Evolutionary conservation across 306 rosid genomes (phyloP).

Genomic region (Vigna nakashimae): DNA sequence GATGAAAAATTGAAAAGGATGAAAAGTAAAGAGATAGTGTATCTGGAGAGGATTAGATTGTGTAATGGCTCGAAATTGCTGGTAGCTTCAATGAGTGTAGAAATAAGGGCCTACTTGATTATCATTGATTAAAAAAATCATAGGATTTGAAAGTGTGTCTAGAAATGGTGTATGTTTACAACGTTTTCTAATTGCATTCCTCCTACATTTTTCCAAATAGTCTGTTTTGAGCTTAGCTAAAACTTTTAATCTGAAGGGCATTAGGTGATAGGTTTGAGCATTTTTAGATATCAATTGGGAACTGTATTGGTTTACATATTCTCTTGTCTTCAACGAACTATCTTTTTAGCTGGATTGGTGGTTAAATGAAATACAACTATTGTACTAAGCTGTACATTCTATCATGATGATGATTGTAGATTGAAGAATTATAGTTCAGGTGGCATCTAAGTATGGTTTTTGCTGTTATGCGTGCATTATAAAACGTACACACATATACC

Average conservation of each 20-base stretch:
- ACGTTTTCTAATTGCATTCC: background rate
- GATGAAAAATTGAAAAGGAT: background rate
- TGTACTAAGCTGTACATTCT: background rate
- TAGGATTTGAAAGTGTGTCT: background rate
- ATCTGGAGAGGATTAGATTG: background rate
- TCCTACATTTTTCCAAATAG: background rate
- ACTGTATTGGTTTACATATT: background rate
- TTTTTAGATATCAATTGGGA: too few species aligned
- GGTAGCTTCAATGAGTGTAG: background rate
- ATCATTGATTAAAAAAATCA: background rate
- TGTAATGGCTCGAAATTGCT: background rate
- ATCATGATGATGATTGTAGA: background rate
- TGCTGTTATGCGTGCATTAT: background rate
- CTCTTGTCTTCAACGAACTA: background rate
- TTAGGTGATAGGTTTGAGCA: too few species aligned
- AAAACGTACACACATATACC: background rate
- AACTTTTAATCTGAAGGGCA: background rate
- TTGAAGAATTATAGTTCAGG: background rate
- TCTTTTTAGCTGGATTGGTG: background rate
- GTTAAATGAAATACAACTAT: background rate
- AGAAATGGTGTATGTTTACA: background rate
- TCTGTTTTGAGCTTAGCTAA: background rate
- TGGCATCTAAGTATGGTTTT: background rate
- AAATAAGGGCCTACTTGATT: background rate
- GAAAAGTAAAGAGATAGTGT: background rate